A percentile compares a stretch with the other conserved stretches of the same genome.
Evolutionary conservation across 1,284 basidiomycete genomes (phyloP).

Genomic region (Abortiporus biennis): DNA sequence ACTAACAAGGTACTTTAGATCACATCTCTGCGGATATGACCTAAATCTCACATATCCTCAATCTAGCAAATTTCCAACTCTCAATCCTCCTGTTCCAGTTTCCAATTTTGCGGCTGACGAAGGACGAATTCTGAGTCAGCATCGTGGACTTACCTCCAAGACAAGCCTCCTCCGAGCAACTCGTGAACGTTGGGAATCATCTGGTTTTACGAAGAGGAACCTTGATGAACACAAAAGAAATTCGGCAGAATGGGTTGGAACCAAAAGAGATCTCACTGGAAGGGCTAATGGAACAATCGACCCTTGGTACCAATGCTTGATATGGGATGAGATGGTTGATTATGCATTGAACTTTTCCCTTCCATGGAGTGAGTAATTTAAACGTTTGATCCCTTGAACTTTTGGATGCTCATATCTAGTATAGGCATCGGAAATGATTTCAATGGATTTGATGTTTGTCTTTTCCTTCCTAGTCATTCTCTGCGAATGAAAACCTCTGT

Average conservation of each 20-base stretch:
- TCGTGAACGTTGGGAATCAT: neutral
- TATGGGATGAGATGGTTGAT: slow-evolving; percentile 29
- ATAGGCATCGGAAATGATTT: slow-evolving; percentile 5
- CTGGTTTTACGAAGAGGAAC: neutral
- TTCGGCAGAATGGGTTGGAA: slow-evolving; percentile 6
- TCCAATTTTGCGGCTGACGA: neutral
- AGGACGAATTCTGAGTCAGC: neutral
- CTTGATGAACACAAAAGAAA: slow-evolving; percentile 2
- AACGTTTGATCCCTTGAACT: neutral
- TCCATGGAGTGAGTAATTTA: slow-evolving; percentile 27
- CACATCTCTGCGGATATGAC: slow-evolving; percentile 57
- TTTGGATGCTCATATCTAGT: neutral
- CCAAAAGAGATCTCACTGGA: slow-evolving; percentile 21
- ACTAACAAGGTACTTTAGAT: slow-evolving; percentile 28
- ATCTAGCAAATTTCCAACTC: slow-evolving; percentile 43
- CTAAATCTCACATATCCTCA: slow-evolving; percentile 70
- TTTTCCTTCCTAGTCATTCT: too few relatives aligned
- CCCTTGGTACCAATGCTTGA: slow-evolving; percentile 28
- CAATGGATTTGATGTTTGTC: slow-evolving; percentile 19
- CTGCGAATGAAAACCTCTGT: too few relatives aligned
- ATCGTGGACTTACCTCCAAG: slow-evolving; percentile 1
- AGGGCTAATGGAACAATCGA: slow-evolving; percentile 26
- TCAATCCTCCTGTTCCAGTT: slow-evolving; percentile 8
- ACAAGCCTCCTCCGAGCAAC: neutral
- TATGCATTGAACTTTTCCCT: slow-evolving; percentile 30